phyloP scores from a whole-genome alignment of 208 protist species.

The Angomonas desouzai region DNA sequence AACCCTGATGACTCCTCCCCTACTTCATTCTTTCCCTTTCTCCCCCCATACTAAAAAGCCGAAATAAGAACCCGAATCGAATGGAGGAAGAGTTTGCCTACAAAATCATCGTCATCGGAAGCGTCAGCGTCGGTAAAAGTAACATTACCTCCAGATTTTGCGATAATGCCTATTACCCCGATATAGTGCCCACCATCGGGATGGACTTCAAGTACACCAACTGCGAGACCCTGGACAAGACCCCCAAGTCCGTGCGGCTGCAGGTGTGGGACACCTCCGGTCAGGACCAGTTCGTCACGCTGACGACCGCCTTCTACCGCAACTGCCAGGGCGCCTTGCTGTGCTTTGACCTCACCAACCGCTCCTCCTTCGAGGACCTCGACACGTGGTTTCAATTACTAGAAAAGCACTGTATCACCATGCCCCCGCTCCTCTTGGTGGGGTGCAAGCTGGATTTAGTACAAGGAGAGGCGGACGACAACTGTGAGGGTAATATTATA shows the following conservation, averaged over 20 bases:
- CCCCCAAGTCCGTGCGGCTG: constrained; percentile 49
- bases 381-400: constrained; percentile 80
- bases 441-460: constrained; percentile 86
- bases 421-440: constrained; percentile 80
- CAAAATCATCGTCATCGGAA: constrained; percentile 91
- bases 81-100: constrained; percentile 82
- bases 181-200: constrained; percentile 80
- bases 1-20: not conserved
- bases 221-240: constrained; percentile 68
- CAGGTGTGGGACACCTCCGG: constrained; percentile 91
- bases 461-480: constrained; percentile 36
- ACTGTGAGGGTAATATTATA: constrained; percentile 60
- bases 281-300: constrained; percentile 85
- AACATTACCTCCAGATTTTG: constrained; percentile 87
- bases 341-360: constrained; percentile 97
- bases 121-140: constrained; percentile 89
- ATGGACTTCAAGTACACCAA: constrained; percentile 87
- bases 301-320: constrained; percentile 91
- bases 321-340: constrained; percentile 91
- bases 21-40: constrained; percentile 1
- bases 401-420: constrained; percentile 42
- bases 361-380: constrained; percentile 83
- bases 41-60: constrained; percentile 1
- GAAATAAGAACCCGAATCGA: constrained; percentile 5
- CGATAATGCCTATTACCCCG: constrained; percentile 76